phyloP scores from a whole-genome alignment of 306 rosid species.

The Elaeagnus macrophylla region DNA sequence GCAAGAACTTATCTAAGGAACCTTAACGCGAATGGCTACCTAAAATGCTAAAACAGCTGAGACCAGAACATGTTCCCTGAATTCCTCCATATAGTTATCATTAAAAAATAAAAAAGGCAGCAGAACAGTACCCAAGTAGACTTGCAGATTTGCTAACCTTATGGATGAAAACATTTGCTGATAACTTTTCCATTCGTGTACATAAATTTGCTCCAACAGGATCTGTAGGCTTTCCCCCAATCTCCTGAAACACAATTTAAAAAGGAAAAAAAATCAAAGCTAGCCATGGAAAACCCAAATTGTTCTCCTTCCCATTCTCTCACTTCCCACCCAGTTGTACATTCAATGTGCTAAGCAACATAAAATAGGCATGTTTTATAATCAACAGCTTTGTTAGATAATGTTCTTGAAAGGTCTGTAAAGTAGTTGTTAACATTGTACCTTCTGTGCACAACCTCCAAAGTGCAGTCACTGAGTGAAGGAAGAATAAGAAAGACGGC shows the following conservation, averaged over 20 bases:
- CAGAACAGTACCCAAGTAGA: background rate
- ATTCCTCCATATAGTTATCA: background rate
- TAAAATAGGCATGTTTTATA: no score
- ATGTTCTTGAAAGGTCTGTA: no score
- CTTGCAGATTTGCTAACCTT: conserved; percentile 29
- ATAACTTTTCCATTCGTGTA: conserved; percentile 42
- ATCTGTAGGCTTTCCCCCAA: conserved; percentile 36
- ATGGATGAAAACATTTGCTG: conserved; percentile 49
- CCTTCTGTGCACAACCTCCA: no score
- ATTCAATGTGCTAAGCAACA: no score
- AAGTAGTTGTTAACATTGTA: no score
- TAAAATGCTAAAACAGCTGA: no score
- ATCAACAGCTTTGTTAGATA: no score
- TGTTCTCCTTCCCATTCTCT: no score
- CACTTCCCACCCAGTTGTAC: background rate
- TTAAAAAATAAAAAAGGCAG: background rate
- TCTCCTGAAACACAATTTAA: conserved; percentile 41
- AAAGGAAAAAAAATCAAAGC: conserved; percentile 17
- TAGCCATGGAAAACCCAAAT: background rate
- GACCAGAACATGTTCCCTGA: background rate
- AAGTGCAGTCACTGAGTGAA: no score
- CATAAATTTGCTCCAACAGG: conserved; percentile 33
- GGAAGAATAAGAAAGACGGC: no score
- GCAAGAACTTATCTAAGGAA: no score
- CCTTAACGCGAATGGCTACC: no score